phyloP scores from a whole-genome alignment of 345 rosid species.

The Eucalyptus sp. region DNA sequence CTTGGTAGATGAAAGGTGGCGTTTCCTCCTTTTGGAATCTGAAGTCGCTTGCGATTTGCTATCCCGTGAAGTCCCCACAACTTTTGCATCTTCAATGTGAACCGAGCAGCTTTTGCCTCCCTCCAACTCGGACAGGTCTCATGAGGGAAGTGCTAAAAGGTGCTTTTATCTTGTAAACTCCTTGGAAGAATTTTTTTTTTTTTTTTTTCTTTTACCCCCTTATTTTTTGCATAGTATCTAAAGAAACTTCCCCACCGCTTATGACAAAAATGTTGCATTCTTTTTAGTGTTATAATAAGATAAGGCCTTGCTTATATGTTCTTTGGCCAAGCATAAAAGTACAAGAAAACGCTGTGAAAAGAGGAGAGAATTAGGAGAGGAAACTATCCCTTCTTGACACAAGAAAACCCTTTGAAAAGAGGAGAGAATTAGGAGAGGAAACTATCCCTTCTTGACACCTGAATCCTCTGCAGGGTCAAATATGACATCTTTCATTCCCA shows the following conservation, averaged over 20 bases:
- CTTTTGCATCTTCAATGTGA: not conserved
- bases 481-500: not conserved
- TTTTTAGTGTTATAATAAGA: not conserved
- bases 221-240: not conserved
- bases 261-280: not conserved
- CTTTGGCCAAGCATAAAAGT: not conserved
- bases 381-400: too few relatives aligned
- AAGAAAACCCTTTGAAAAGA: too few relatives aligned
- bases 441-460: not conserved
- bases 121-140: not conserved
- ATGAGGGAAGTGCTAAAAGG: not conserved
- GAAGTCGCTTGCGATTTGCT: not conserved
- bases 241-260: not conserved
- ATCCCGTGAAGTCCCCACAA: not conserved
- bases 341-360: not conserved
- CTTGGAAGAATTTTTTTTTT: not conserved
- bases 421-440: too few relatives aligned
- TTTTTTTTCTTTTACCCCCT: not conserved
- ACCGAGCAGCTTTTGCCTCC: not conserved
- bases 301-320: not conserved
- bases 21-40: not conserved
- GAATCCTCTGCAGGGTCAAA: not conserved
- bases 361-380: not conserved
- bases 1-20: not conserved
- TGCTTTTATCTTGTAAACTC: not conserved